Evolutionary conservation across 1,284 basidiomycete species (phyloP).

Genomic region (Takashimella tepidaria): DNA sequence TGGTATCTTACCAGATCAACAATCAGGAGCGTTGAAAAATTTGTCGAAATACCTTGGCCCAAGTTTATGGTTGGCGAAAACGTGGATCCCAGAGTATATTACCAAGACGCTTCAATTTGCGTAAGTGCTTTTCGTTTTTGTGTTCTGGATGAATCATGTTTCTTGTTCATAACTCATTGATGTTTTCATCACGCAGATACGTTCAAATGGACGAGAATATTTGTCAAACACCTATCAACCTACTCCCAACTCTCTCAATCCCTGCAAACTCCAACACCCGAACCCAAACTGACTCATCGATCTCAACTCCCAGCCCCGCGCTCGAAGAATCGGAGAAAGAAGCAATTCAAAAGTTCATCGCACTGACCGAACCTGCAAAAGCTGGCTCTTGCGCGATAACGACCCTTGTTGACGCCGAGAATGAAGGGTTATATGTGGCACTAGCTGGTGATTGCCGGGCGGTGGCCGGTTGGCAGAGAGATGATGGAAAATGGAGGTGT

Average conservation of each 20-base stretch:
- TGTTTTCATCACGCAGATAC: slow-evolving; percentile 32
- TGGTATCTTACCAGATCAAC: slow-evolving; percentile 33
- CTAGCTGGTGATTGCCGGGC: slow-evolving; percentile 92
- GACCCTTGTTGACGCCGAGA: slow-evolving; percentile 75
- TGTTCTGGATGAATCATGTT: too few species aligned
- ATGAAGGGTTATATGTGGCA: slow-evolving; percentile 78
- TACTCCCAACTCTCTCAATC: slow-evolving; percentile 47
- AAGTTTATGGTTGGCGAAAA: slow-evolving; percentile 15
- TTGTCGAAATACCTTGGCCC: slow-evolving; percentile 22
- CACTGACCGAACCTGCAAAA: slow-evolving; percentile 71
- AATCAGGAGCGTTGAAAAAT: slow-evolving; percentile 7
- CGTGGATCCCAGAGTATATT: slow-evolving; percentile 33
- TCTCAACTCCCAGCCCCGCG: neutral
- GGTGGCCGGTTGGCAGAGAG: slow-evolving; percentile 83
- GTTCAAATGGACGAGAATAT: slow-evolving; percentile 53
- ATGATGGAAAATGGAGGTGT: slow-evolving; percentile 53
- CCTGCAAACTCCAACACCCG: slow-evolving; percentile 7
- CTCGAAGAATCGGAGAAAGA: slow-evolving; percentile 47
- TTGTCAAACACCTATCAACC: slow-evolving; percentile 49
- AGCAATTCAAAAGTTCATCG: slow-evolving; percentile 41
- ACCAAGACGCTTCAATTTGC: slow-evolving; percentile 25
- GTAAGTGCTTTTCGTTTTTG: too few species aligned
- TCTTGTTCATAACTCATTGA: too few species aligned
- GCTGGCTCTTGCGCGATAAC: slow-evolving; percentile 81
- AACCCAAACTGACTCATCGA: too few species aligned